Evolutionary conservation across 2,329 filamentous ascomycete genomes (phyloP).

Genomic region (Trichophyton equinum): DNA sequence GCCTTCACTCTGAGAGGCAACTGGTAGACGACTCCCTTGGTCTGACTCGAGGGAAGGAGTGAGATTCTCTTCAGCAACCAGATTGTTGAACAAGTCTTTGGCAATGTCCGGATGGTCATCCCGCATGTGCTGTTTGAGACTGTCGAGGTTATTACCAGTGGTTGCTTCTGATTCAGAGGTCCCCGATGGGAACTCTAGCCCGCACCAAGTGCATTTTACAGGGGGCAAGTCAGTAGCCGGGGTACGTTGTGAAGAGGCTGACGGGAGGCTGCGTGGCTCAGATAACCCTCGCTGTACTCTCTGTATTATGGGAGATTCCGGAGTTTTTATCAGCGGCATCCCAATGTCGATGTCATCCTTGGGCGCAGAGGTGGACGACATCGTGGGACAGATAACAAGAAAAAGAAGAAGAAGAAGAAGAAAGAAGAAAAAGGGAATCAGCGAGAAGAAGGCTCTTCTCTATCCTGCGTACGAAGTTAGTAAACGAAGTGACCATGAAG

Average conservation of each 20-base stretch:
- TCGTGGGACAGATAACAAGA: background rate
- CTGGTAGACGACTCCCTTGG: background rate
- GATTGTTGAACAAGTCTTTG: constrained; percentile 8
- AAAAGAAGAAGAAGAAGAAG: background rate
- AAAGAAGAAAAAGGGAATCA: background rate
- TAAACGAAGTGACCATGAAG: background rate
- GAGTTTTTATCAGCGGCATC: background rate
- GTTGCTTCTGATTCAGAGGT: constrained; percentile 15
- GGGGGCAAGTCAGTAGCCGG: constrained; percentile 1
- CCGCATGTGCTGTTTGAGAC: constrained; percentile 25
- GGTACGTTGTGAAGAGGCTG: constrained; percentile 5
- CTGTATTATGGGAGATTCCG: background rate
- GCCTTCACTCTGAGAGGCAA: background rate
- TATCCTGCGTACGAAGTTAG: background rate
- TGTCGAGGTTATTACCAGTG: constrained; percentile 17
- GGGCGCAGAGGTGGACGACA: constrained; percentile 1
- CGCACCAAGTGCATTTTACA: constrained; percentile 28
- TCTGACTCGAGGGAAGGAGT: constrained; percentile 6
- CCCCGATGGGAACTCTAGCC: constrained; percentile 22
- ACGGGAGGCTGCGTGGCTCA: constrained; percentile 6
- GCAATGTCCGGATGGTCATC: constrained; percentile 22
- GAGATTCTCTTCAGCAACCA: constrained; percentile 8
- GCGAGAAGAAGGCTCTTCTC: background rate
- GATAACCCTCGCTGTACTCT: constrained; percentile 1
- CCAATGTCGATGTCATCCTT: constrained; percentile 3